Conservation (phyloP, 805 yeast species). For the Pichia cabralensis region DNA sequence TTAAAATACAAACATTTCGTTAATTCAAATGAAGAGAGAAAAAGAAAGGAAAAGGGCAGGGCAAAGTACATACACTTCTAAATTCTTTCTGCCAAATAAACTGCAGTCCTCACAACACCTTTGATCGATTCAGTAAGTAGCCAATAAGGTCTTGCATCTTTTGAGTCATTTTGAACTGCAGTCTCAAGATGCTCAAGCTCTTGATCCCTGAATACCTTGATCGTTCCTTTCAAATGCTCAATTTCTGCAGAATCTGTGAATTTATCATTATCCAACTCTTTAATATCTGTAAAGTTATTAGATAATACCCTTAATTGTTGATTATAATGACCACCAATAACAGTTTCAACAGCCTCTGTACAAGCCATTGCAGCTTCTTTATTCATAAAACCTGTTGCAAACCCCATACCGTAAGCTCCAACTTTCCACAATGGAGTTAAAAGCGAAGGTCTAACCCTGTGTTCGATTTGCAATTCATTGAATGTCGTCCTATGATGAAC, state of each 20-base stretch:
- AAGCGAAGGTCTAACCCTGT: constrained; percentile 84
- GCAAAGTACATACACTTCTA: too few relatives aligned
- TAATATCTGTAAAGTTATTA: constrained; percentile 48
- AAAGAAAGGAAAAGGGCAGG: too few relatives aligned
- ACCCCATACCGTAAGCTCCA: constrained; percentile 84
- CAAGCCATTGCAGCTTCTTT: constrained; percentile 99
- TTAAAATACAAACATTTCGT: too few relatives aligned
- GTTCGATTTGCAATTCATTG: constrained; percentile 60
- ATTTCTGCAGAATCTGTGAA: constrained; percentile 43
- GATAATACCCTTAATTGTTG: constrained; percentile 72
- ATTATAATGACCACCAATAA: constrained; percentile 93
- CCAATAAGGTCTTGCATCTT: constrained; percentile 86
- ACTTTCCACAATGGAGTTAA: constrained; percentile 89
- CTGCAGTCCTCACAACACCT: constrained; percentile 74
- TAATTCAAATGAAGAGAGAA: too few relatives aligned
- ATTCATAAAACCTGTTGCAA: constrained; percentile 74
- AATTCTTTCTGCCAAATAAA: constrained; percentile 81
- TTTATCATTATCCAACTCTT: constrained; percentile 22
- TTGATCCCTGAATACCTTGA: constrained; percentile 79
- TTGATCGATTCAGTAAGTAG: constrained; percentile 83
- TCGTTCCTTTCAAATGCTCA: constrained; percentile 43
- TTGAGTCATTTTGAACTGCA: constrained; percentile 86
- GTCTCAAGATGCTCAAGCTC: constrained; percentile 93
- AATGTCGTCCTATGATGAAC: constrained; percentile 83
- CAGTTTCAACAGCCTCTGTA: constrained; percentile 97